Conservation (phyloP, 306 rosid genomes). For the Leucaena leucocephala region DNA sequence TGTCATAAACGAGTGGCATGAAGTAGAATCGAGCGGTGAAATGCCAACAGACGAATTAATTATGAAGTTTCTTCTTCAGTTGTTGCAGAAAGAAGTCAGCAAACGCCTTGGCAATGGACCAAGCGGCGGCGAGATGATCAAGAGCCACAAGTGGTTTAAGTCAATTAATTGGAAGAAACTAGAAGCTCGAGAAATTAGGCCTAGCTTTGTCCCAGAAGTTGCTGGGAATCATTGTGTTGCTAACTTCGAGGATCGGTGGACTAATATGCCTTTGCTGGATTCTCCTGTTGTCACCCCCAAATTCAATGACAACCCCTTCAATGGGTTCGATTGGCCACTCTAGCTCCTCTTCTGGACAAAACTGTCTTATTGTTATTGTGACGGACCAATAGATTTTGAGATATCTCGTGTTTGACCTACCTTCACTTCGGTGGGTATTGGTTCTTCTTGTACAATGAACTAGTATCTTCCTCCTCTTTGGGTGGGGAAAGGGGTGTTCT, state of each 20-base stretch:
- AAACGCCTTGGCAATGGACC: constrained; percentile 72
- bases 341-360: constrained; percentile 43
- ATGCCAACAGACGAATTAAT: constrained; percentile 28
- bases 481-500: not conserved
- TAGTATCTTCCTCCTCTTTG: constrained; percentile 41
- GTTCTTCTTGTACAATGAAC: not conserved
- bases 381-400: not conserved
- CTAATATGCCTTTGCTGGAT: constrained; percentile 70
- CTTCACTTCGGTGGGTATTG: not conserved
- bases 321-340: constrained; percentile 54
- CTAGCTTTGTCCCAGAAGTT: constrained; percentile 78
- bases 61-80: constrained; percentile 47
- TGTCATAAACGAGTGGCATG: not conserved
- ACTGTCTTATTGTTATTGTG: constrained; percentile 5
- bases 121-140: constrained; percentile 63
- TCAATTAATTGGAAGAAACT: constrained; percentile 73
- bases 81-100: constrained; percentile 63
- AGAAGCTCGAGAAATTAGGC: constrained; percentile 68
- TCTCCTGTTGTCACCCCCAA: constrained; percentile 77
- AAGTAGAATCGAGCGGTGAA: not conserved
- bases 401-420: not conserved
- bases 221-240: constrained; percentile 79
- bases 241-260: constrained; percentile 78
- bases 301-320: constrained; percentile 57
- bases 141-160: constrained; percentile 80